Evolutionary conservation across 2,329 filamentous ascomycete genomes (phyloP), one percentile per base, ranked within the genome.

Genomic region (Apiospora marii): DNA sequence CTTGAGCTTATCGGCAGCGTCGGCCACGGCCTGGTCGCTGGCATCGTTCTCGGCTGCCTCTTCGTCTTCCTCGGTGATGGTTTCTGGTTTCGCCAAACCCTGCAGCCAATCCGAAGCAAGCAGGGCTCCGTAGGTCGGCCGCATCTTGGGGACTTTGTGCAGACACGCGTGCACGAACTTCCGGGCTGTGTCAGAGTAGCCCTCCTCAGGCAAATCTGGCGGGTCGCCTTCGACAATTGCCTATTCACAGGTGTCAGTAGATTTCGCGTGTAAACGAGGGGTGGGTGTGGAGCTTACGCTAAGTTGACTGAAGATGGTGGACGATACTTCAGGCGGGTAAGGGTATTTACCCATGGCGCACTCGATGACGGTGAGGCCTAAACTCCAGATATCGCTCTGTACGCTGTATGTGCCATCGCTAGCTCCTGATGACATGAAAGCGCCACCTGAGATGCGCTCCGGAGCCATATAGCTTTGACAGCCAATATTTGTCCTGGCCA

Each of bases 401-500:
- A 99, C 96, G 81, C 94, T 97, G 83, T 99, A 99, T 2, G 96
- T 97, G 72, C 96, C 96, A 73, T 92, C 92, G 7, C 90, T 91
- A 90, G 24, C 91, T 37, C 92, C 92, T 4, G 90, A 88, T 74
- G 92, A 89, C 73, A 93, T 91, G 79, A 95, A 91, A 30, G 93
- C 93, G 72, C 95, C 95, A 68, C 94, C 94, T 12, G 94, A 94
- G 78, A 99, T 99, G 76, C 96, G 88, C 83, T 99, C 96, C 0
- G 96, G 96, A 0, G 96, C 96, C 96, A 99, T 99, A 84, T 99
- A 99, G 80, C 95, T 98, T 84, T 99, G 96, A 80, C 96, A 99
- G 51, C 96, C 96, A 79, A 99, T 99, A 81, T 99, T 99, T 41
- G 96, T 99, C 84, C 97, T 98, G 70, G 96, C 96, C 78, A 98